Evolutionary conservation across 169 alveolate genomes (phyloP).

Genomic region (Plasmodium knowlesi): DNA sequence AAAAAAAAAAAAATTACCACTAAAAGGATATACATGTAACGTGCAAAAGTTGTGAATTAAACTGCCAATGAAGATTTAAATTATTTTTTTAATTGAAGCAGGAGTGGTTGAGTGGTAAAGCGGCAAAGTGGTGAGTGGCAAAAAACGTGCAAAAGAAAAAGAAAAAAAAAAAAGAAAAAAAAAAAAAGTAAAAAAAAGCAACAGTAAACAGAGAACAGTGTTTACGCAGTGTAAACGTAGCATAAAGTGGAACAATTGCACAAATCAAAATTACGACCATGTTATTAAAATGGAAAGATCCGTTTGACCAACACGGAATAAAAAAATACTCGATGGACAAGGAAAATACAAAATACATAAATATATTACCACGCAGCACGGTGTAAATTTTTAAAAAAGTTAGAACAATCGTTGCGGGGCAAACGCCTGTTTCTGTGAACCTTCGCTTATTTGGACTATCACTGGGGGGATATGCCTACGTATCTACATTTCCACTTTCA

Average conservation of each 20-base stretch:
- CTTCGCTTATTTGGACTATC: background rate
- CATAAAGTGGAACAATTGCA: background rate
- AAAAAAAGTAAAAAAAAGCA: background rate
- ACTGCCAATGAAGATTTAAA: background rate
- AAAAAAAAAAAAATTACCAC: background rate
- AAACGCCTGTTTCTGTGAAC: background rate
- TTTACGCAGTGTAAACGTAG: background rate
- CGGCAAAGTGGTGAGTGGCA: background rate
- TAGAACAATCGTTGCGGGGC: background rate
- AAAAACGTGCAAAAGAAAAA: background rate
- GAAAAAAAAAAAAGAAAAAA: background rate
- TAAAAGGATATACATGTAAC: background rate
- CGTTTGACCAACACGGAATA: background rate
- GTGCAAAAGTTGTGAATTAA: background rate
- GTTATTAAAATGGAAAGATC: background rate
- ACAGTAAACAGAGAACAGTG: background rate
- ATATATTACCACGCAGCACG: background rate
- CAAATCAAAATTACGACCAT: background rate
- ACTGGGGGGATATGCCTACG: background rate
- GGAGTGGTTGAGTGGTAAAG: background rate
- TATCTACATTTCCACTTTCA: background rate
- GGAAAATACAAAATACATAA: background rate
- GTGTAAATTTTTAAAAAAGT: background rate
- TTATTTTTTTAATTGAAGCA: background rate
- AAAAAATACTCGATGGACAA: background rate